Conservation (phyloP, 345 rosid genomes). For the Salix udensis region DNA sequence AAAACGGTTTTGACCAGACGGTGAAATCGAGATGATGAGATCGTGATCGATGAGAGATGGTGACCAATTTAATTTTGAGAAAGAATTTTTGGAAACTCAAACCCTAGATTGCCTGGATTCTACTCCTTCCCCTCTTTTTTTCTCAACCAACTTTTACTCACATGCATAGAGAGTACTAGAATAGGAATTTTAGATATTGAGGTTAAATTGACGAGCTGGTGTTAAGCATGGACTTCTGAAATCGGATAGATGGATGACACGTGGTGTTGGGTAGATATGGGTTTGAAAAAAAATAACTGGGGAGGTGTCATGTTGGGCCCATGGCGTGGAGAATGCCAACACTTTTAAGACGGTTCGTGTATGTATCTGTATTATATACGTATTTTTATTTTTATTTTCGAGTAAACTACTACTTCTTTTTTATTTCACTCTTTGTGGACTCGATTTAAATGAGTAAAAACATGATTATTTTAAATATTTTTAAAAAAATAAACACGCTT, state of each 20-base stretch:
- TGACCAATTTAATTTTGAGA: not conserved
- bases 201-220: not conserved
- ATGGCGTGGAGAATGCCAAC: no score
- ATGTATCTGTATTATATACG: no score
- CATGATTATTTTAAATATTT: accelerated
- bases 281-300: no score
- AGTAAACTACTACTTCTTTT: no score
- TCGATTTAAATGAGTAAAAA: no score
- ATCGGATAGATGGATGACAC: conserved; percentile 2
- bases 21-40: not conserved
- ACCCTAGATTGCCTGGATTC: conserved; percentile 13
- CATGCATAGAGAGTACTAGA: not conserved
- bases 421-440: accelerated
- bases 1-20: not conserved
- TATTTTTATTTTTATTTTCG: no score
- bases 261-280: not conserved
- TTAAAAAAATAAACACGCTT: accelerated
- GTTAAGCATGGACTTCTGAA: not conserved
- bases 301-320: no score
- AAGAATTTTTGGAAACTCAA: not conserved
- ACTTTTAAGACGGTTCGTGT: no score
- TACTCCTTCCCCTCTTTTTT: conserved; percentile 9
- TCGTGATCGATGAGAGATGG: not conserved
- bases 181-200: not conserved
- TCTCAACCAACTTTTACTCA: not conserved